Conservation (phyloP, 2,329 filamentous ascomycete genomes). For the Aspergillus chevalieri region DNA sequence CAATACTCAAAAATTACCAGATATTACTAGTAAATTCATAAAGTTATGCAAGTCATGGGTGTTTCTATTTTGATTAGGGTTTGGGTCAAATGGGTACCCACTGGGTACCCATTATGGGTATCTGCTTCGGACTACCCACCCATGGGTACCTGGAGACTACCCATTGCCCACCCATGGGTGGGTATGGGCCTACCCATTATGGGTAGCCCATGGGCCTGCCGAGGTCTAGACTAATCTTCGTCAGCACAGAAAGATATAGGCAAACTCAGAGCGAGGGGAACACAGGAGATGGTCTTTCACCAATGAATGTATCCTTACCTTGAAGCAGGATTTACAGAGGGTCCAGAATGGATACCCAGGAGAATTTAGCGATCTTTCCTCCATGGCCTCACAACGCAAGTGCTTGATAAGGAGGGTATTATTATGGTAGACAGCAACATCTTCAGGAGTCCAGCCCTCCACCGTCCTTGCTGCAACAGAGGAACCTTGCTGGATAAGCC, state of each 20-base stretch:
- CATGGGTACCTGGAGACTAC: too few species aligned
- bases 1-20: too few species aligned
- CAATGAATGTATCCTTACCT: background rate
- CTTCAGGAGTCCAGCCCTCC: background rate
- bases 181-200: too few species aligned
- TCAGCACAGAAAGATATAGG: background rate
- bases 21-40: too few species aligned
- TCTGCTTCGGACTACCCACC: too few species aligned
- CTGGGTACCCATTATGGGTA: too few species aligned
- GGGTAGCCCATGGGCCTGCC: too few species aligned
- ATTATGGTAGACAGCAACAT: background rate
- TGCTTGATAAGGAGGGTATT: background rate
- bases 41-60: too few species aligned
- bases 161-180: too few species aligned
- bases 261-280: background rate
- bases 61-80: too few species aligned
- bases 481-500: background rate
- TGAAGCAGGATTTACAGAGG: background rate
- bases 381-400: background rate
- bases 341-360: background rate
- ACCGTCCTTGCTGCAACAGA: background rate
- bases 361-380: background rate
- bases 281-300: background rate
- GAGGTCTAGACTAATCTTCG: background rate
- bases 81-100: too few species aligned